Evolutionary conservation across 78 protist genomes (phyloP).

Genomic region (Tieghemostelium lacteum): DNA sequence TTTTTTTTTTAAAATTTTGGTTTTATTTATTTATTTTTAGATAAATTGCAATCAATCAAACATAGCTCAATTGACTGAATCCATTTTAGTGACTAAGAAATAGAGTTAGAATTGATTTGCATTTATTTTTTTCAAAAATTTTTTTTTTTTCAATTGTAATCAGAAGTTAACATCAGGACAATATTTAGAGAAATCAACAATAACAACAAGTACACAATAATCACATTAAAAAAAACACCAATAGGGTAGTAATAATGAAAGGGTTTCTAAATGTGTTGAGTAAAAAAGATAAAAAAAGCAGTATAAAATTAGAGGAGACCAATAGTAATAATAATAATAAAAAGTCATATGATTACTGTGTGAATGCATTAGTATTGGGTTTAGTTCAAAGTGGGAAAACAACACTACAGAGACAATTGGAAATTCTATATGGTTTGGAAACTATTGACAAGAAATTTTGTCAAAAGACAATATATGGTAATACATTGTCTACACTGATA

Average conservation of each 20-base stretch:
- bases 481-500: constrained; percentile 69
- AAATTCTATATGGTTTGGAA: constrained; percentile 43
- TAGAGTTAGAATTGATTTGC: too few species aligned
- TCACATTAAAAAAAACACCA: neutral
- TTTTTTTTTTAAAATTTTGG: too few species aligned
- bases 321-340: neutral
- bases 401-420: constrained; percentile 62
- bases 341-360: constrained; percentile 13
- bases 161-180: neutral
- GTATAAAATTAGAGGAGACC: too few species aligned
- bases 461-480: constrained; percentile 57
- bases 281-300: neutral
- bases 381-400: constrained; percentile 54
- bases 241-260: neutral
- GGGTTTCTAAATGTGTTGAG: neutral
- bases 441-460: constrained; percentile 36
- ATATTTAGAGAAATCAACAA: too few species aligned
- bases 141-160: neutral
- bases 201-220: neutral
- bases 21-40: too few species aligned
- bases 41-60: neutral
- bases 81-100: too few species aligned
- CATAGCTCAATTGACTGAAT: too few species aligned
- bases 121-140: neutral
- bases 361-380: constrained; percentile 11